phyloP scores from a whole-genome alignment of 1,139 yeast genomes.

The Blastobotrys petasosporus region DNA sequence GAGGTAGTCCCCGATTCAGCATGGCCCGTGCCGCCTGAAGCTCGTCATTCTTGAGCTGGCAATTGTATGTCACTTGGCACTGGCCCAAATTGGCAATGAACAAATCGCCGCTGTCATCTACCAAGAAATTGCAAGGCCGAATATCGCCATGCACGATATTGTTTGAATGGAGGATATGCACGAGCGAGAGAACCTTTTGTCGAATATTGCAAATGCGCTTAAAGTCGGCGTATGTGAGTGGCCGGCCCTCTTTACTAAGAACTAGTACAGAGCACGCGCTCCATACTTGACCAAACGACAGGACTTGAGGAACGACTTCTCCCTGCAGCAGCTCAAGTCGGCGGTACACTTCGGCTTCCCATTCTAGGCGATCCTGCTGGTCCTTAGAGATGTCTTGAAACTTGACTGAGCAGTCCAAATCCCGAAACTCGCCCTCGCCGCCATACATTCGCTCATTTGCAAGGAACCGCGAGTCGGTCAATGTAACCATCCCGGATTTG shows the following conservation, averaged over 20 bases:
- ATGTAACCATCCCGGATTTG: conserved; percentile 1
- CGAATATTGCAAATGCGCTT: conserved; percentile 4
- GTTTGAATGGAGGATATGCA: conserved; percentile 7
- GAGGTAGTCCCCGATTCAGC: conserved; percentile 1
- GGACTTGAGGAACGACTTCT: conserved; percentile 7
- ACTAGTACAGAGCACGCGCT: conserved; percentile 8
- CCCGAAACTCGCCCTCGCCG: neutral
- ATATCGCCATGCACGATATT: conserved; percentile 9
- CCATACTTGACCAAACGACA: conserved; percentile 11
- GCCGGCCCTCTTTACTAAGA: conserved; percentile 8
- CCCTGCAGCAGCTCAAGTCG: conserved; percentile 9
- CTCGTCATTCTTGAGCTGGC: conserved; percentile 9
- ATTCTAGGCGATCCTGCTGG: conserved; percentile 8
- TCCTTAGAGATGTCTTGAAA: conserved; percentile 9
- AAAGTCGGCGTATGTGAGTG: conserved; percentile 2
- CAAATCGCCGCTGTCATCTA: conserved; percentile 1
- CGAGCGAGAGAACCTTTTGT: conserved; percentile 7
- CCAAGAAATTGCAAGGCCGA: conserved; percentile 7
- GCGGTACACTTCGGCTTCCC: conserved; percentile 14
- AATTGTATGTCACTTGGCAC: conserved; percentile 9
- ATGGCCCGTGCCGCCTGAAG: conserved; percentile 8
- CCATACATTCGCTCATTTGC: neutral
- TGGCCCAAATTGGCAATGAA: conserved; percentile 3
- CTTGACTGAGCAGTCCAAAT: conserved; percentile 5
- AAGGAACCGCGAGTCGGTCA: neutral